phyloP scores from a whole-genome alignment of 2,329 filamentous ascomycete genomes.

The Aspergillus pseudotamarii region DNA sequence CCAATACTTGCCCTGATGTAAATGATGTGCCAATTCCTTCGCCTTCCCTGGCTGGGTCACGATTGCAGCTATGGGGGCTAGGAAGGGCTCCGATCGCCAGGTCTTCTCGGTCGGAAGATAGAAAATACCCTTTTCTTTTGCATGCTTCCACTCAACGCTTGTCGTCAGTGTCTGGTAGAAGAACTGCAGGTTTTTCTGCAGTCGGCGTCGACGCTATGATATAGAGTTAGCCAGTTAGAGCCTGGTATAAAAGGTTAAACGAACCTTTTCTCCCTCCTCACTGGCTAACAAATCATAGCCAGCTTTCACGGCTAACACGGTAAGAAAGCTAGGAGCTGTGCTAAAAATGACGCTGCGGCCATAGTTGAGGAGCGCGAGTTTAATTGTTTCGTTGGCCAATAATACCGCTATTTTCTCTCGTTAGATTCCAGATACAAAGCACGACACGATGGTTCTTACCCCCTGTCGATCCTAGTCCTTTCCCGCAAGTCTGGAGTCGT shows the following conservation, averaged over 20 bases:
- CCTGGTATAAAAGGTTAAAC: neutral
- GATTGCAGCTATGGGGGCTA: slow-evolving; percentile 12
- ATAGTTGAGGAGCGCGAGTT: slow-evolving; percentile 16
- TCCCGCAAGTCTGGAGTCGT: slow-evolving; percentile 30
- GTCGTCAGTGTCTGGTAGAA: slow-evolving; percentile 12
- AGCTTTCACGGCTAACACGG: slow-evolving; percentile 13
- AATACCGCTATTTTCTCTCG: slow-evolving; percentile 3
- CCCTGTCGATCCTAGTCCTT: slow-evolving; percentile 28
- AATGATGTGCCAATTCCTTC: neutral
- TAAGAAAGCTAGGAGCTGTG: slow-evolving; percentile 16
- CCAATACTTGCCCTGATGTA: slow-evolving; percentile 9
- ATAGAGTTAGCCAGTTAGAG: neutral
- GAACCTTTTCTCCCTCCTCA: slow-evolving; percentile 15
- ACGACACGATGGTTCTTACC: slow-evolving; percentile 20
- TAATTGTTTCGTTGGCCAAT: slow-evolving; percentile 14
- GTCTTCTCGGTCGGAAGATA: slow-evolving; percentile 9
- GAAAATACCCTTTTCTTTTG: slow-evolving; percentile 7
- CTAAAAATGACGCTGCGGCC: slow-evolving; percentile 14
- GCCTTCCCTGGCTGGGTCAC: slow-evolving; percentile 2
- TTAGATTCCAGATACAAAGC: neutral
- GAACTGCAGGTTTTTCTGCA: slow-evolving; percentile 13
- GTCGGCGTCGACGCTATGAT: slow-evolving; percentile 9
- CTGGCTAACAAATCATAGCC: slow-evolving; percentile 13
- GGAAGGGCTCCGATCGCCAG: slow-evolving; percentile 8
- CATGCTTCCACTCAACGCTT: slow-evolving; percentile 6